Evolutionary conservation across 2,329 filamentous ascomycete genomes (phyloP).

Genomic region (Gremmenia infestans): DNA sequence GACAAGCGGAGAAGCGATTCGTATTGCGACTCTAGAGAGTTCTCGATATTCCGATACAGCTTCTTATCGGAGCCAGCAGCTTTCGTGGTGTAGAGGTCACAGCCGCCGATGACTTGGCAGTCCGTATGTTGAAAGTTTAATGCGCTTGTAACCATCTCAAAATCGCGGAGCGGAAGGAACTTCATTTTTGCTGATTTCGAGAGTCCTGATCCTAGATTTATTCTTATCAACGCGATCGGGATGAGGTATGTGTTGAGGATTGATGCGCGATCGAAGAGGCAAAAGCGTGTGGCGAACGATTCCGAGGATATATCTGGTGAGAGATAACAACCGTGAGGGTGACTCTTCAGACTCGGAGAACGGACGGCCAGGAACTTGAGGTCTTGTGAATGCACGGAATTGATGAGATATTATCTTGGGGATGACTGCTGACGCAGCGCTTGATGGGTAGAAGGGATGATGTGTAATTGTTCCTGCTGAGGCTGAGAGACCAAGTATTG

Average conservation of each 20-base stretch:
- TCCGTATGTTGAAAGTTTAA: constrained; percentile 95
- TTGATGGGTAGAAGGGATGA: constrained; percentile 9
- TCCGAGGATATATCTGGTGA: constrained; percentile 27
- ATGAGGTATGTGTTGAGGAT: constrained; percentile 9
- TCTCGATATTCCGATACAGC: constrained; percentile 91
- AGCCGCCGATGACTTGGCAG: constrained; percentile 85
- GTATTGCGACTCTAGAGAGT: constrained; percentile 86
- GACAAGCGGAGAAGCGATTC: constrained; percentile 81
- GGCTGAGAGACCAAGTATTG: constrained; percentile 40
- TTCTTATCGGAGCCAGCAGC: constrained; percentile 95
- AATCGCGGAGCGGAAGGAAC: constrained; percentile 88
- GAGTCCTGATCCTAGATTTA: constrained; percentile 23
- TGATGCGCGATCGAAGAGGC: constrained; percentile 23
- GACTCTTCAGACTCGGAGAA: constrained; percentile 32
- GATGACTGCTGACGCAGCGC: constrained; percentile 18
- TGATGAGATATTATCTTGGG: constrained; percentile 8
- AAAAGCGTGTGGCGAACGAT: constrained; percentile 29
- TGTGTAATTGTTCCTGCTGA: constrained; percentile 30
- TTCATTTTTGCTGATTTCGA: constrained; percentile 38
- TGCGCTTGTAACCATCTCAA: constrained; percentile 85
- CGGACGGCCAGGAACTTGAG: constrained; percentile 31
- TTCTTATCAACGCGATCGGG: constrained; percentile 23
- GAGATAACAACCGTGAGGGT: constrained; percentile 27
- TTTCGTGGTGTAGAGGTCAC: constrained; percentile 96
- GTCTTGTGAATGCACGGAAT: constrained; percentile 18